These are phyloP conservation scores for Trichophyton equinum DNA, from an alignment of 2,329 filamentous ascomycete species.

Conservation along the genomic window DNA sequence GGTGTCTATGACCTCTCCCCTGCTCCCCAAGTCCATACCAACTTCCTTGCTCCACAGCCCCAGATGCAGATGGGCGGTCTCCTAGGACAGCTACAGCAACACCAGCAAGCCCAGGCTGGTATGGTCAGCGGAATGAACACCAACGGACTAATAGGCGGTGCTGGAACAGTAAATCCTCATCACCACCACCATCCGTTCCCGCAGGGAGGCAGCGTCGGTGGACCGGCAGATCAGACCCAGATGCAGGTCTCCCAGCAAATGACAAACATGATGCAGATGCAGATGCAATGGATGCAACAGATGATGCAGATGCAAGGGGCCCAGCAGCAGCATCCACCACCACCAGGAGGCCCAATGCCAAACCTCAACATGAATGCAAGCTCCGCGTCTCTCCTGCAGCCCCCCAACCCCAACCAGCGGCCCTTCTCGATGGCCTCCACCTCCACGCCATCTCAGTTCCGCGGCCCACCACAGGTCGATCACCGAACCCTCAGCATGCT, in stretches of 20 bases:
- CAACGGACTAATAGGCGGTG: neutral
- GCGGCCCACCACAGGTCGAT: constrained; percentile 24
- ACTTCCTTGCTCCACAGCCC: neutral
- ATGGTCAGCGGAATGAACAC: neutral
- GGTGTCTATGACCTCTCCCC: constrained; percentile 13
- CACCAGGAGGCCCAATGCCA: constrained; percentile 13
- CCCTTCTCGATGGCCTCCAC: constrained; percentile 39
- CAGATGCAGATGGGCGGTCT: constrained; percentile 2
- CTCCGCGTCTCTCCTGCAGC: constrained; percentile 15
- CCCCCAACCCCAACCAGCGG: constrained; percentile 25
- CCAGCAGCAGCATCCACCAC: constrained; percentile 13
- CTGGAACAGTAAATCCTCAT: neutral
- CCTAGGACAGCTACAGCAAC: neutral
- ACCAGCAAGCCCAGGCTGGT: neutral
- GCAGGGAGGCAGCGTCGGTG: neutral
- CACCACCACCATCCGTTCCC: neutral
- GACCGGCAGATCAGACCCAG: constrained; percentile 54
- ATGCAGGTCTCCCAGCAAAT: constrained; percentile 73
- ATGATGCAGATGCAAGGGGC: constrained; percentile 51
- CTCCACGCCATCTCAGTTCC: constrained; percentile 15
- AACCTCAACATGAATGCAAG: constrained; percentile 20
- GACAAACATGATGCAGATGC: constrained; percentile 82
- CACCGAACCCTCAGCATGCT: constrained; percentile 74
- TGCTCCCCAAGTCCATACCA: constrained; percentile 6
- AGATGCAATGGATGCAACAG: constrained; percentile 82